phyloP scores from a whole-genome alignment of 257 asterid species.

The Jaltomata sinuosa region DNA sequence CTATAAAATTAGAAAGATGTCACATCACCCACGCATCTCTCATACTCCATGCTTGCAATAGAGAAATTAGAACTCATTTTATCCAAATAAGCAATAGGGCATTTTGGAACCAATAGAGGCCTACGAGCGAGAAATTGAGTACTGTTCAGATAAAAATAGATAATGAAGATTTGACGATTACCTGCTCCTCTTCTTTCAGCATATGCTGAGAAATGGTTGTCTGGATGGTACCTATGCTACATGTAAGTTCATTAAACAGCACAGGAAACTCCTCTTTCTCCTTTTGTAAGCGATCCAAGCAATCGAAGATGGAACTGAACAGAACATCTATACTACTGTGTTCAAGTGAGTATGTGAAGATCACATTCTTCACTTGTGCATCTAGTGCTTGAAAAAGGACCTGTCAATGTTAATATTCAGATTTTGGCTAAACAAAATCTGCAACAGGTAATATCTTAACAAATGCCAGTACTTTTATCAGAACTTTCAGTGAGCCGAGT shows the following conservation, averaged over 20 bases:
- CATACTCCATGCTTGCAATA: neutral
- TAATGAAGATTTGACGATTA: constrained; percentile 4
- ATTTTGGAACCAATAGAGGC: neutral
- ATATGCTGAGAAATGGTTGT: constrained; percentile 64
- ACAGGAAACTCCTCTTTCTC: constrained; percentile 21
- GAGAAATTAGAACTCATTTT: neutral
- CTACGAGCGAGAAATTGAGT: neutral
- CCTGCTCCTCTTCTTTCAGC: constrained; percentile 91
- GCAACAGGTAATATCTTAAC: neutral
- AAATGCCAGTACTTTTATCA: neutral
- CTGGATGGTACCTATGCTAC: constrained; percentile 45
- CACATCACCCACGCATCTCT: neutral
- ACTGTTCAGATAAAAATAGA: neutral
- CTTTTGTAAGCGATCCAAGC: constrained; percentile 47
- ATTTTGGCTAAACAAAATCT: neutral
- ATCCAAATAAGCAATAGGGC: neutral
- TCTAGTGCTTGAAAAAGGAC: constrained; percentile 77
- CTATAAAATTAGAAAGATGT: neutral
- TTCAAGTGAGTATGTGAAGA: constrained; percentile 50
- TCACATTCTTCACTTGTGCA: constrained; percentile 58
- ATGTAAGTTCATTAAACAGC: constrained; percentile 48
- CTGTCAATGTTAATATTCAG: constrained; percentile 24
- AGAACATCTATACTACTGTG: constrained; percentile 50
- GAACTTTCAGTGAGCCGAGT: neutral
- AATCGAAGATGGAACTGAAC: constrained; percentile 37